Evolutionary conservation across 441 rosid genomes (phyloP), one percentile per base, ranked within the genome.

Genomic region (Arabidopsis hybrid): DNA sequence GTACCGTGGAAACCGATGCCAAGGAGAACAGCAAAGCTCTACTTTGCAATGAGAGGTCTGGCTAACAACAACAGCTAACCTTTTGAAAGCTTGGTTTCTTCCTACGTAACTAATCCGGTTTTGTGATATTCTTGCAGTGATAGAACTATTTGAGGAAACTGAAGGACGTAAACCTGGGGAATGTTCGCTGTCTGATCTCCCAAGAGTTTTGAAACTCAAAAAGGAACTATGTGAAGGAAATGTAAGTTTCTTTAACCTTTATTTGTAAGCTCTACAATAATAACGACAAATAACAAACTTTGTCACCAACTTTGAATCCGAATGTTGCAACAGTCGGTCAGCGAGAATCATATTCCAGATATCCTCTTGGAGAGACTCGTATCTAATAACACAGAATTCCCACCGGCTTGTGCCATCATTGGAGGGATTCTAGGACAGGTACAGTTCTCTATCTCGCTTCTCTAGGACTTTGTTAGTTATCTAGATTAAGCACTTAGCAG

Each of bases 371-470:
- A 91, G 73, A 90, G 97, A 81, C 82, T 93, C 67, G 79, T 87
- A 45, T 42, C 43, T 11, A 80, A 77, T 35, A 66, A 76, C 14
- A 57, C 65, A 66, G 97, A 88, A 75, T 91, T 85, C 76, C 92
- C 98, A 76, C 93, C 95, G 0, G 96, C 89, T 53, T 93, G 98
- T 83, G 97, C 96, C 36, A 81, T 93, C 73, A 64, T 91, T 7
- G 93, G 98, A 71, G 98, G 98, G 71, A 83, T 91, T 70, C 88
- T 91, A 9, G 97, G 96, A 75, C 97, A 91, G 93, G 96, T 91
- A 71, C 26, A 92, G 96, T 91, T 72, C 26, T 12, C 11, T 67
- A 67, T 70, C 60, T 46, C 0, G 0, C 34, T 16, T 39, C 4
- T 39, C 0, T 8, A 13, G 43, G 18, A 4, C 8, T 57, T 57